Evolutionary conservation across 305 asterid species (phyloP), one percentile per base, ranked within the genome.

Genomic region (Coffea humblotiana): DNA sequence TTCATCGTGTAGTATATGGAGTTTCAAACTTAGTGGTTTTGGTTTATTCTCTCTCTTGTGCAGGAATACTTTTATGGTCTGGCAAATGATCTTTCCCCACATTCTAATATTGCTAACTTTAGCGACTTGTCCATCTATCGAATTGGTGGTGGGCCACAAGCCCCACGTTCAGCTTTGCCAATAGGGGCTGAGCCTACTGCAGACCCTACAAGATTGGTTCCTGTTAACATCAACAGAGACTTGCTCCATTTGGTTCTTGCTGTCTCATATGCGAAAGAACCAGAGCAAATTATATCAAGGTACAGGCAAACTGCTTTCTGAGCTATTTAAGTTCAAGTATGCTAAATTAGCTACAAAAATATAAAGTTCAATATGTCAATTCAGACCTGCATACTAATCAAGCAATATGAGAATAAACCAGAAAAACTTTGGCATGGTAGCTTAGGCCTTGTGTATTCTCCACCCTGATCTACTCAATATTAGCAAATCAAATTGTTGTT

Each of bases 161-260:
- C 98, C 80, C 98, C 99, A 71, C 97, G 97, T 71, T 96, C 99
- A 80, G 99, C 99, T 89, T 88, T 96, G 80, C 99, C 99, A 10
- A 92, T 87, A 79, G 99, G 99, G n/a, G 97, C 99, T 56, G 97
- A 94, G 84, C 99, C 98, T 8, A 87, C 89, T 63, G 93, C 98
- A 6, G 97, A 96, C 72, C 99, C 97, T 71, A 88, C 91, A 56
- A 89, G 98, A 87, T 87, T 94, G 88, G 87, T 83, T 60, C 91
- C 91, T 21, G 97, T 94, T 72, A 90, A 25, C 82, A 83, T 89
- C 81, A 89, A 88, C 84, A 91, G 91, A 76, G 98, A 96, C 82
- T 87, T 96, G 83, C 88, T 90, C 56, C 97, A 94, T 91, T 89
- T 91, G 72, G 98, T 94, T 82, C 89, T 96, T 84, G 98, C 97